Percentiles rank a stretch among this genome's conserved stretches.
phyloP scores from a whole-genome alignment of 768 basidiomycete genomes.

The Hericium alpestre region DNA sequence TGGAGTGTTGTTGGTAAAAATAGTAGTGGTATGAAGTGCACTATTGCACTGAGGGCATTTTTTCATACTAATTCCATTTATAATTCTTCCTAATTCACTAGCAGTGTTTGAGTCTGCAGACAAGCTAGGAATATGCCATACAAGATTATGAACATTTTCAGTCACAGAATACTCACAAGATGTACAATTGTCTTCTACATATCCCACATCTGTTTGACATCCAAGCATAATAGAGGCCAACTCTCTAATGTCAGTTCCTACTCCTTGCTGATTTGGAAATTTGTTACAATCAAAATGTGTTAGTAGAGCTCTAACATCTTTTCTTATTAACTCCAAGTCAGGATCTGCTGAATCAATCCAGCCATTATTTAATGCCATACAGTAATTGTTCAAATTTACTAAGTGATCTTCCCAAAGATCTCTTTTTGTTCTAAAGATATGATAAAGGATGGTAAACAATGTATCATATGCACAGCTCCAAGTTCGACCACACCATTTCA shows the following conservation, averaged over 20 bases:
- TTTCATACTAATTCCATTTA: neutral
- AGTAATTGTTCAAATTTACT: neutral
- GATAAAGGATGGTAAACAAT: neutral
- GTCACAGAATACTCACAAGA: neutral
- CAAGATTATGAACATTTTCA: neutral
- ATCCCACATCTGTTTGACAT: neutral
- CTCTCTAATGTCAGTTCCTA: neutral
- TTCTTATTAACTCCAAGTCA: neutral
- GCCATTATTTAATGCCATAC: neutral
- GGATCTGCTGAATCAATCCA: neutral
- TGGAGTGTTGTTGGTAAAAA: neutral
- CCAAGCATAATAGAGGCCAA: neutral
- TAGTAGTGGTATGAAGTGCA: neutral
- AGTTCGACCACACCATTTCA: neutral
- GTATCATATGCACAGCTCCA: conserved; percentile 8
- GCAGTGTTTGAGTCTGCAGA: too few relatives aligned
- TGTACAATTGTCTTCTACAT: neutral
- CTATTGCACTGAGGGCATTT: neutral
- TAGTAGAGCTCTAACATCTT: neutral
- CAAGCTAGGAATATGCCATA: neutral
- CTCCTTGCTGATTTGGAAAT: neutral
- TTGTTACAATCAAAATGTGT: neutral
- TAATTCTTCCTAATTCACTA: neutral
- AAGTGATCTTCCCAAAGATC: neutral
- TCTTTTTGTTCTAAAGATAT: neutral